A percentile compares a stretch with the other conserved stretches of the same genome.
phyloP scores from a whole-genome alignment of 495 filamentous ascomycete species.

The Daldinia caldariorum region DNA sequence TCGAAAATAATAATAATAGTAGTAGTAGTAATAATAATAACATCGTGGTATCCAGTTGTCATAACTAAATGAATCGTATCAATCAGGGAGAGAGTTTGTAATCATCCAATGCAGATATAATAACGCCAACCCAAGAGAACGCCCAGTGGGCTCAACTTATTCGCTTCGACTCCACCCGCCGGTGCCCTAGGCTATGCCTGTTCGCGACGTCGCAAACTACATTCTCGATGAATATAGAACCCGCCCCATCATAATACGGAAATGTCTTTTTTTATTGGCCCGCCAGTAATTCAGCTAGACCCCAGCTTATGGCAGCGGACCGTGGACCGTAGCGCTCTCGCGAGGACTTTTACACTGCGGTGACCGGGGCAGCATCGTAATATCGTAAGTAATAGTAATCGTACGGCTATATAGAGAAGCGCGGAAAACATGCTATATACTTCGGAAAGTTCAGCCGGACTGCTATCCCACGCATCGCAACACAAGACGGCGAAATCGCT shows the following conservation, averaged over 20 bases:
- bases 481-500: slow-evolving; percentile 37
- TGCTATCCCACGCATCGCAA: slow-evolving; percentile 29
- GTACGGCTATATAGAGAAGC: slow-evolving; percentile 29
- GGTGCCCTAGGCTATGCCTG: slow-evolving; percentile 15
- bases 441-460: slow-evolving; percentile 51
- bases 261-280: slow-evolving; percentile 19
- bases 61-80: slow-evolving; percentile 45
- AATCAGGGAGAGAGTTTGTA: slow-evolving; percentile 36
- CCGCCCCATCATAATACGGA: slow-evolving; percentile 19
- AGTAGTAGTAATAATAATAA: neutral
- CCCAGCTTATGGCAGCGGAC: slow-evolving; percentile 17
- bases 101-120: slow-evolving; percentile 36
- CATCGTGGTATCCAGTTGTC: slow-evolving; percentile 44
- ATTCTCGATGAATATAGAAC: slow-evolving; percentile 20
- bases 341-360: slow-evolving; percentile 12
- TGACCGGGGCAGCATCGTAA: slow-evolving; percentile 23
- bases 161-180: slow-evolving; percentile 18
- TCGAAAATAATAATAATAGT: slow-evolving; percentile 5
- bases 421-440: slow-evolving; percentile 49
- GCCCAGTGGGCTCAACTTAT: slow-evolving; percentile 19
- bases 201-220: slow-evolving; percentile 25
- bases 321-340: slow-evolving; percentile 23
- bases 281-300: slow-evolving; percentile 25
- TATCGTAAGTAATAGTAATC: slow-evolving; percentile 31
- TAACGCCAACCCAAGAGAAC: slow-evolving; percentile 40